Conservation (phyloP, 2,329 filamentous ascomycete species). For the Blastomyces parvus region DNA sequence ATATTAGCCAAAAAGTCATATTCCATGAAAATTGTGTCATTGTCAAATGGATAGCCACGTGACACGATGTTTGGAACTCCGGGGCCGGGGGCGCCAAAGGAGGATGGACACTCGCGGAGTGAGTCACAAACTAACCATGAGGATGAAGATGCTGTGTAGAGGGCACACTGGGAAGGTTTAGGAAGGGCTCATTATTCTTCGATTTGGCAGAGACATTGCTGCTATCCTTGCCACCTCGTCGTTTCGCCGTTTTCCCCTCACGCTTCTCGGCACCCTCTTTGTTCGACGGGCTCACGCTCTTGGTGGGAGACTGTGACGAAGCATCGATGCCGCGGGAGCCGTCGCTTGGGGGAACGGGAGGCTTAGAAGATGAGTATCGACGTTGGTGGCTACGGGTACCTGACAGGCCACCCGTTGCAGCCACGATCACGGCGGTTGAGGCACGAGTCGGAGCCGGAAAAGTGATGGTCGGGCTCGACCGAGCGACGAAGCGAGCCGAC, state of each 20-base stretch:
- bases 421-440: slow-evolving; percentile 24
- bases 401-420: slow-evolving; percentile 22
- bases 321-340: slow-evolving; percentile 33
- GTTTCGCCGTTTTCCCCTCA: slow-evolving; percentile 27
- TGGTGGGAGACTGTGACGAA: slow-evolving; percentile 30
- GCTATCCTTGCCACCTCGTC: slow-evolving; percentile 28
- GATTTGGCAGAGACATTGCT: slow-evolving; percentile 26
- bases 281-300: slow-evolving; percentile 29
- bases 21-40: not conserved
- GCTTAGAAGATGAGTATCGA: slow-evolving; percentile 43
- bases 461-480: slow-evolving; percentile 26
- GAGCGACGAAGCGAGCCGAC: slow-evolving; percentile 38
- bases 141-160: slow-evolving; percentile 41
- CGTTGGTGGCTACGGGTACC: slow-evolving; percentile 35
- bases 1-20: not conserved
- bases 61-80: not conserved
- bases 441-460: slow-evolving; percentile 26
- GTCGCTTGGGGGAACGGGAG: slow-evolving; percentile 38
- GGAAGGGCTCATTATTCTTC: slow-evolving; percentile 29
- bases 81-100: not conserved
- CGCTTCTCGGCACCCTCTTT: slow-evolving; percentile 25
- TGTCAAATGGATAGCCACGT: slow-evolving; percentile 9
- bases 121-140: slow-evolving; percentile 31
- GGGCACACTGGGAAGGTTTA: slow-evolving; percentile 41
- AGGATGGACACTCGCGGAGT: not conserved